Evolutionary conservation across 495 filamentous ascomycete species (phyloP), one percentile per base, ranked within the genome.

Genomic region (Daldinia concentrica): DNA sequence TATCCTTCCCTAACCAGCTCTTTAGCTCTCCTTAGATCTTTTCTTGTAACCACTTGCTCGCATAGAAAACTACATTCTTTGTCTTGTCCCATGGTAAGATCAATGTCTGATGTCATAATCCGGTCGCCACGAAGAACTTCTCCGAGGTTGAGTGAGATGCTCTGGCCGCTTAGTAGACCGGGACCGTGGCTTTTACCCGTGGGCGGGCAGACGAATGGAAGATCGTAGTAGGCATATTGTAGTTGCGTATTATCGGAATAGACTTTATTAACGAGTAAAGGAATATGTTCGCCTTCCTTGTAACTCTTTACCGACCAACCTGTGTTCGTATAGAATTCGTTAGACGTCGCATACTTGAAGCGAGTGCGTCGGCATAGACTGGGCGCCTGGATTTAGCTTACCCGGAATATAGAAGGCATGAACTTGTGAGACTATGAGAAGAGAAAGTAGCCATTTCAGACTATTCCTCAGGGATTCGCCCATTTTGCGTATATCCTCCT

Each of bases 191-290:
- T 85, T 62, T 87, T 84, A 30, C 91, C 92, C 17, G 89, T 91
- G 0, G 92, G 92, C 8, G 92, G 93, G 73, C 93, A 97, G 58
- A 97, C 92, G 77, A 98, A 97, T 24, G 94, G 93, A 11, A 97
- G 90, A 73, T 97, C 93, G 74, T 90, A 94, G 83, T 95, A 97
- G 70, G 94, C 94, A 87, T 93, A 98, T 79, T 97, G 93, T 8
- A 98, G 82, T 78, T 97, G 91, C 0, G 93, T 95, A 70, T 93
- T 89, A 81, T 97, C 94, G 68, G 93, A 97, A 81, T 94, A 96
- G 74, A 96, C 91, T 79, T 98, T 97, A 82, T 98, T 98, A 61
- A 95, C 93, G n/a, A 94, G 88, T 6, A 98, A 85, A 0, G 93
- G 93, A 29, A 97, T 93, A 4, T 90, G 82, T 72, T 97, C 92